Evolutionary conservation across 2,329 filamentous ascomycete species (phyloP), one percentile per base, ranked within the genome.

Genomic region (Neonectria coccinea): DNA sequence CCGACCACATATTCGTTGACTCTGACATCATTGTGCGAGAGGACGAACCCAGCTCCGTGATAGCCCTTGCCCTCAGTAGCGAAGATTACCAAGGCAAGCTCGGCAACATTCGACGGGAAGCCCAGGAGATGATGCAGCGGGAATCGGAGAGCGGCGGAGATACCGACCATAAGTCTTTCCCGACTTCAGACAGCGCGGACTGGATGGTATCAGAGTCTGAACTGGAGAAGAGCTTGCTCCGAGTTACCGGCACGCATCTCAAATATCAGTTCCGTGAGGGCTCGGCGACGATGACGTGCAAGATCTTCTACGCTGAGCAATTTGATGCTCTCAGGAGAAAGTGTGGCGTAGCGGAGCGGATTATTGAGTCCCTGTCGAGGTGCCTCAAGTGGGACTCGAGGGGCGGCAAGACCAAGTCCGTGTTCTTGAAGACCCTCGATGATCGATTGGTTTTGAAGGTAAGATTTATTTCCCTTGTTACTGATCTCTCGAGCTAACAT

Each of bases 341-440:
- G 79, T 98, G 95, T 69, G 95, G 95, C 16, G 92, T 97, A 9
- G 90, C 93, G 1, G 94, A 98, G 75, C 92, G 96, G 39, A 97
- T 99, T 69, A 90, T 98, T 27, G 96, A 99, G 77, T 97, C 94
- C 1, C 83, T 99, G 22, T 98, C 96, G 8, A 89, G 96, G 20
- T 99, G 97, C 79, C 86, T 97, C 20, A 97, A 98, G 78, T 99
- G 95, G 92, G 96, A 99, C 79, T 97, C 93, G 3, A 97, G 97
- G 76, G 97, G 96, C 25, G 96, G 96, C 70, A 99, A 99, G 81
- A 97, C 95, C 2, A 97, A 97, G 76, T 97, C 94, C 0, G 90
- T 99, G 5, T 99, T 99, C 78, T 82, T 99, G 68, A 99, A 98
- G 81, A 99, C 96, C 0, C 84, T 97, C 22, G 96, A 99, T 78